A percentile compares a stretch with the other conserved stretches of the same genome.
phyloP scores from a whole-genome alignment of 768 basidiomycete species.

The Dentipellis sp. region DNA sequence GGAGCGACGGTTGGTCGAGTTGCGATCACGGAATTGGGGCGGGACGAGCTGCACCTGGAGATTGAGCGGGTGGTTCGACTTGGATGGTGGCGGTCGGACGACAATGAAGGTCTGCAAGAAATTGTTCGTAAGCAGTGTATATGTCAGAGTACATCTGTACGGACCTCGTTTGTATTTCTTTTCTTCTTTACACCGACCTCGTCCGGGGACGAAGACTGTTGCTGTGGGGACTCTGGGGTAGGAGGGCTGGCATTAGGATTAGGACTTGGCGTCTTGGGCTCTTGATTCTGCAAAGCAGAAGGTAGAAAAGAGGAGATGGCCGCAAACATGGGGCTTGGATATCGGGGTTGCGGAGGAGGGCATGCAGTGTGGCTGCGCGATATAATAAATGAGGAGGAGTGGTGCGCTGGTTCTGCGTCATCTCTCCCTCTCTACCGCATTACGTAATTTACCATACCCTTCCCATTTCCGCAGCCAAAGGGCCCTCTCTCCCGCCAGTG shows the following conservation, averaged over 20 bases:
- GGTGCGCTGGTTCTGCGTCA: neutral
- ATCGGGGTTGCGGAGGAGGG: neutral
- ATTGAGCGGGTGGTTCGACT: conserved; percentile 80
- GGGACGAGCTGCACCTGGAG: conserved; percentile 89
- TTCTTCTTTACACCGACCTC: conserved; percentile 30
- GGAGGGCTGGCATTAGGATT: neutral
- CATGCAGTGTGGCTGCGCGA: neutral
- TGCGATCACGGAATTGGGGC: conserved; percentile 38
- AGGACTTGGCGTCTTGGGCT: conserved; percentile 2
- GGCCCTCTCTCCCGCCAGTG: no score
- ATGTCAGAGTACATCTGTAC: conserved; percentile 5
- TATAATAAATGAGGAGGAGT: neutral
- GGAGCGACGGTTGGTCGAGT: conserved; percentile 30
- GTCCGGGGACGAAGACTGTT: conserved; percentile 12
- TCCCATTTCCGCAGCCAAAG: no score
- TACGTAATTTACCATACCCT: no score
- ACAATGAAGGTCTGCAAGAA: conserved; percentile 73
- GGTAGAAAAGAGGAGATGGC: conserved; percentile 43
- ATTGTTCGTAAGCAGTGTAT: neutral
- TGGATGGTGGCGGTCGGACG: conserved; percentile 82
- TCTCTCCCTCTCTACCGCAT: neutral
- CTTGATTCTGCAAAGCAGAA: conserved; percentile 31
- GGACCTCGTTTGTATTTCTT: conserved; percentile 40
- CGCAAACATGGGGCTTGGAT: conserved; percentile 35
- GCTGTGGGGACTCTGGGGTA: neutral